Percentiles rank a stretch among this genome's conserved stretches.
Conservation (phyloP, 164 flowering plant genomes). For the Dillenia suffruticosa region DNA sequence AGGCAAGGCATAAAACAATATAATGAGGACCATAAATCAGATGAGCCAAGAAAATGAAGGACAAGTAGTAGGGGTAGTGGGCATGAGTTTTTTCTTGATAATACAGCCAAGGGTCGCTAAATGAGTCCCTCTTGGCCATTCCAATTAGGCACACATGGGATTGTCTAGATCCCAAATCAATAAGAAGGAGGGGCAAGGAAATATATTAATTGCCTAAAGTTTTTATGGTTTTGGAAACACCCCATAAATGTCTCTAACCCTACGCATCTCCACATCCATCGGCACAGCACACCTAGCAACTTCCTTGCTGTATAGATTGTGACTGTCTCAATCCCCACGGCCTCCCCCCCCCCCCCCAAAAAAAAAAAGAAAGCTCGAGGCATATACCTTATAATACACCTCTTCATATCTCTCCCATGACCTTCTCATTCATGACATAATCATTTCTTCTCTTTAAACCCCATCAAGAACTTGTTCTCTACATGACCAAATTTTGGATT, state of each 20-base stretch:
- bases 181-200: no score
- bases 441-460: no score
- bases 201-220: neutral
- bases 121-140: no score
- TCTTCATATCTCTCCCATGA: slow-evolving; percentile 8
- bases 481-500: neutral
- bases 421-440: neutral
- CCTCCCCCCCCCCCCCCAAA: no score
- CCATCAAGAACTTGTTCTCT: no score
- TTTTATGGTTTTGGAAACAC: neutral
- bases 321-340: slow-evolving; percentile 37
- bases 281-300: slow-evolving; percentile 16
- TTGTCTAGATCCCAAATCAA: slow-evolving; percentile 17
- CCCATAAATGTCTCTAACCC: slow-evolving; percentile 36
- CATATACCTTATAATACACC: no score
- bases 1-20: no score
- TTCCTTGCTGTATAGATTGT: slow-evolving; percentile 37
- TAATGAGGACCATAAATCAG: no score
- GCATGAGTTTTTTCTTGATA: no score
- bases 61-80: no score
- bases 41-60: no score
- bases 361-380: slow-evolving; percentile 14
- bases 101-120: no score
- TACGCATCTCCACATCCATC: slow-evolving; percentile 26
- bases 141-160: slow-evolving; percentile 51